Base-by-base conservation (phyloP, 139 green algal species). In the Edaphochlamys debaryana region DNA sequence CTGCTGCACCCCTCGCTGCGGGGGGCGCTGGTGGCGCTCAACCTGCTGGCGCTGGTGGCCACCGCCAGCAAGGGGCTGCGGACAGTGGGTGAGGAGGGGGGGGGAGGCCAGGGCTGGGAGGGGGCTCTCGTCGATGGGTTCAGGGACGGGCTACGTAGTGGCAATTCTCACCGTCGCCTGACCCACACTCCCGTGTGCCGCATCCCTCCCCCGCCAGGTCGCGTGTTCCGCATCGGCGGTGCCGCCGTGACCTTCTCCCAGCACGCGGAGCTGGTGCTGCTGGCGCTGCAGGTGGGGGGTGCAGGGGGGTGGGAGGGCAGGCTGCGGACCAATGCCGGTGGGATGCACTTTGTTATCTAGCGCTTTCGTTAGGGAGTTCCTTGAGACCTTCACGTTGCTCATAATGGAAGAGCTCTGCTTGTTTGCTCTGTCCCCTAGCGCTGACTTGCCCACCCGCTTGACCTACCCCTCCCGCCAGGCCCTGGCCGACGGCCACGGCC, bases 201-300 rank as follows among this genome's bases (percentile, higher is more conserved):
- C n/a, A n/a, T n/a, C n/a, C n/a, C n/a, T n/a, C 38, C 38, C 2
- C 67, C 67, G 42, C 2, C 45, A 78, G 70, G 70, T n/a, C 70
- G 70, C 9, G 32, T 78, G 45, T 3, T 78, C 19, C 70, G 70
- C n/a, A 36, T 78, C 20, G 45, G 32, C 23, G 23, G 19, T 8
- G 70, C 70, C 32, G 70, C 70, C 48, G n/a, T 78, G 48, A 4
- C 29, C 27, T 78, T 78, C 70, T 42, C 27, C 48, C 11, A 42
- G n/a, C 70, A 48, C 32, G 70, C 70, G 0, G 70, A 78, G 70
- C 70, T 78, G 70, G 70, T 78, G 70, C 70, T 78, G 70, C 70
- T 78, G 48, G 70, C 70, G 13, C 48, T 78, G 70, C n/a, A 52
- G 70, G 70, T 78, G 32, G 25, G 42, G 4, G 19, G 6, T 40